Evolutionary conservation across 208 protist species (phyloP), one percentile per base, ranked within the genome.

Genomic region (Naegleria lovaniensis): DNA sequence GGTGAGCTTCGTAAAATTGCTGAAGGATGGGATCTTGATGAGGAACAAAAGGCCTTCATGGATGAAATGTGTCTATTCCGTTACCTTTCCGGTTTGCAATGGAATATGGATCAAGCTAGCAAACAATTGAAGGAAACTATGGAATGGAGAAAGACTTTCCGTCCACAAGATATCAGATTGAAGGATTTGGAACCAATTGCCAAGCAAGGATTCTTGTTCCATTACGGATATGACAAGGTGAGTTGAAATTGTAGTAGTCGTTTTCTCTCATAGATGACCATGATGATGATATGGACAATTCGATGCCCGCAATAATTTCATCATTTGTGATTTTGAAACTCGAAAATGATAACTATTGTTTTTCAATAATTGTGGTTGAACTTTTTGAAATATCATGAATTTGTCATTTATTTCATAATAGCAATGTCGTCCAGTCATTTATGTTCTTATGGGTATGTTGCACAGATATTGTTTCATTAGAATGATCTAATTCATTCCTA

Each of bases 121-220:
- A 58, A 88, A n/a, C 84, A 88, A 58, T 58, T 88, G n/a, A 88
- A 88, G n/a, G 84, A 88, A 88, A 88, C 84, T 55, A 33, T 88
- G 39, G 84, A 51, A 6, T 88, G 84, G 84, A 88, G 84, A 88
- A 13, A 6, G n/a, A 5, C 13, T 22, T 88, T 39, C n/a, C 39
- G n/a, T 11, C 84, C 84, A 58, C 22, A 58, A 58, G 43, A 58
- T 88, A 38, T 88, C 38, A 51, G 41, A 55, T 41, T 85, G 29
- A 58, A 88, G n/a, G 84, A 88, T 58, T 29, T 88, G 19, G 84
- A 88, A 55, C 22, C 39, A 33, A 19, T 88, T 39, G 84, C 84
- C 16, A 88, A 88, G n/a, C 43, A 88, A 51, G 84, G 84, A 48
- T 58, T n/a, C 5, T 36, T 48, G 16, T 88, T 33, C 41, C 84